Conservation (phyloP, 2,329 filamentous ascomycete genomes). For the Helotiales sp. region DNA sequence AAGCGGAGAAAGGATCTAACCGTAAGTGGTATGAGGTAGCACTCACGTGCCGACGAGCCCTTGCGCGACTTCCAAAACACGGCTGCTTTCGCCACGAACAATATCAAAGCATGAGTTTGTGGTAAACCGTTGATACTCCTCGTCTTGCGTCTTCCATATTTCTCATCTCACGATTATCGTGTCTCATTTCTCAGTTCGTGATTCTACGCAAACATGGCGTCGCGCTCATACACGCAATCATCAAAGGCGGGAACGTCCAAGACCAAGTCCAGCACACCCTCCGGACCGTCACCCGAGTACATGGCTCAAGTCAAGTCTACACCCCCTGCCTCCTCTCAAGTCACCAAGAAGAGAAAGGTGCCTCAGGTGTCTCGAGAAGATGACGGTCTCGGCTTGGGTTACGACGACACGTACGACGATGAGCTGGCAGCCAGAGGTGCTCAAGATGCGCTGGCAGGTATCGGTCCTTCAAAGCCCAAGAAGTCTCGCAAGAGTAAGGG, state of each 20-base stretch:
- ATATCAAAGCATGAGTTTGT: too few species aligned
- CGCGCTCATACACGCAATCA: conserved; percentile 1
- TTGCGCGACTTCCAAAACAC: too few species aligned
- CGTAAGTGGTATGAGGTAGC: neutral
- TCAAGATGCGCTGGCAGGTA: conserved; percentile 16
- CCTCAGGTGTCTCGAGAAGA: neutral
- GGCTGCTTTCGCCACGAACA: too few species aligned
- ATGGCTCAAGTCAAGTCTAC: conserved; percentile 8
- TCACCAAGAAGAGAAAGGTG: conserved; percentile 21
- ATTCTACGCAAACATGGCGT: conserved; percentile 9
- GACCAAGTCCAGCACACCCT: neutral
- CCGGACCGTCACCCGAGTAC: neutral
- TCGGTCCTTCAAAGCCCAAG: conserved; percentile 18
- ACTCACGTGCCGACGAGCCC: conserved; percentile 9
- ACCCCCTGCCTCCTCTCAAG: neutral
- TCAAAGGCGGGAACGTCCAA: neutral
- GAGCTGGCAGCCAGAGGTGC: neutral
- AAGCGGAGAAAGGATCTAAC: neutral
- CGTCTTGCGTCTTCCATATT: too few species aligned
- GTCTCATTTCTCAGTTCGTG: too few species aligned
- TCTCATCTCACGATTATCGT: too few species aligned
- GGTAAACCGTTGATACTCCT: too few species aligned
- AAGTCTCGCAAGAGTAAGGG: conserved; percentile 17
- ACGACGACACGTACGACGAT: conserved; percentile 11
- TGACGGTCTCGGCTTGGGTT: neutral